These are phyloP conservation scores for Exidia glandulosa DNA, from an alignment of 768 basidiomycete genomes.

Conservation along the genomic window DNA sequence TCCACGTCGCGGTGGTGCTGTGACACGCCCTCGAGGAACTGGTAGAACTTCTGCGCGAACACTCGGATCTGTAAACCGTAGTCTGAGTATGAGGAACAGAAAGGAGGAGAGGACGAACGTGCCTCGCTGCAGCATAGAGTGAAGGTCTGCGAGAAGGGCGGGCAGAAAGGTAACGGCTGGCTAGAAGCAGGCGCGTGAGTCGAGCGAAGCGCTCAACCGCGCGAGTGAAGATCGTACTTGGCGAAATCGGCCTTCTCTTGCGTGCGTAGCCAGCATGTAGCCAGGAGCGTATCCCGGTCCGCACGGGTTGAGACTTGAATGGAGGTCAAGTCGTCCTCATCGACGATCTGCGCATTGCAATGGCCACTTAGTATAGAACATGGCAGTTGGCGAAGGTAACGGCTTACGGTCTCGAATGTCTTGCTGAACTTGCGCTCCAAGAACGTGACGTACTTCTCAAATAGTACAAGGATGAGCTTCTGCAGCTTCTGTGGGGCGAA, in stretches of 20 bases:
- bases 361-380: too few relatives aligned
- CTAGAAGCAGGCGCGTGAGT: not conserved
- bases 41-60: conserved; percentile 92
- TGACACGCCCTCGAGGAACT: conserved; percentile 90
- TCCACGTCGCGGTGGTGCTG: conserved; percentile 89
- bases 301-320: conserved; percentile 3
- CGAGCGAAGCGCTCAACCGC: too few relatives aligned
- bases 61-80: conserved; percentile 49
- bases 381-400: not conserved
- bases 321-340: conserved; percentile 5
- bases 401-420: conserved; percentile 67
- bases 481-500: conserved; percentile 80
- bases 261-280: conserved; percentile 71
- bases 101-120: not conserved
- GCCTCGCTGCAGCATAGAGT: not conserved
- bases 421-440: conserved; percentile 71
- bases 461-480: conserved; percentile 73
- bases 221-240: conserved; percentile 34
- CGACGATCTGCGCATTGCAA: conserved; percentile 5
- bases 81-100: not conserved
- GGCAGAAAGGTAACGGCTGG: not conserved
- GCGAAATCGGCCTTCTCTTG: conserved; percentile 49
- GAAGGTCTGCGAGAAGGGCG: not conserved
- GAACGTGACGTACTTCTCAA: conserved; percentile 79
- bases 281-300: conserved; percentile 66